Base-by-base conservation (phyloP, 306 rosid species). In the Pachyrhizus erosus region DNA sequence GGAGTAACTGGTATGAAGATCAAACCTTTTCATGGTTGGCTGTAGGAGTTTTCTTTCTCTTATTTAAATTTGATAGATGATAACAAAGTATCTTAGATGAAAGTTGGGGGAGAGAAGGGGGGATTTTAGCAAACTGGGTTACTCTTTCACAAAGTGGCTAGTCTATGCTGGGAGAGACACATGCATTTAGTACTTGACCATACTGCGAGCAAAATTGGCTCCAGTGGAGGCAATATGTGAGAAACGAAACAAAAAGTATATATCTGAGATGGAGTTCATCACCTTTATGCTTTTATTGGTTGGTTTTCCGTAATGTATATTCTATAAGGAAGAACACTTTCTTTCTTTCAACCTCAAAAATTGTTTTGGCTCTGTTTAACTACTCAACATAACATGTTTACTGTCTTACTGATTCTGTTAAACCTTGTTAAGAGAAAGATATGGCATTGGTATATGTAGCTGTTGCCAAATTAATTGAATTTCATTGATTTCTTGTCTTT, bases 391-490 rank as follows among this genome's bases (percentile, higher is more conserved):
- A 23, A 68, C 34, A 23, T 21, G 42, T 29, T 14, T 51, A 11
- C 8, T 13, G 26, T 24, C n/a, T 61, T 40, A 39, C 20, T 3
- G 14, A n/a, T 69, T 79, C 52, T 49, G 2, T 74, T 43, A 40
- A 62, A 68, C 34, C 33, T 60, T 45, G 33, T 23, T 33, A 74
- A 45, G 73, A 51, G 66, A 61, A 62, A 71, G 15, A 18, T 83
- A 48, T 71, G 75, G 27, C 55, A 33, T 33, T 45, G 11, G 34
- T 66, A 18, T 12, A 27, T 54, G 70, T 26, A 79, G 60, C 9
- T 15, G 7, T 67, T 54, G 14, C 33, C 9, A 24, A 75, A 52
- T 65, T 78, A 31, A 58, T 69, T 37, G 20, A 45, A 48, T 27
- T 66, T 80, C 40, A 9, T n/a, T 57, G 34, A 15, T 66, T 52